Evolutionary conservation across 441 rosid species (phyloP).

Genomic region (Populus tomentosa): DNA sequence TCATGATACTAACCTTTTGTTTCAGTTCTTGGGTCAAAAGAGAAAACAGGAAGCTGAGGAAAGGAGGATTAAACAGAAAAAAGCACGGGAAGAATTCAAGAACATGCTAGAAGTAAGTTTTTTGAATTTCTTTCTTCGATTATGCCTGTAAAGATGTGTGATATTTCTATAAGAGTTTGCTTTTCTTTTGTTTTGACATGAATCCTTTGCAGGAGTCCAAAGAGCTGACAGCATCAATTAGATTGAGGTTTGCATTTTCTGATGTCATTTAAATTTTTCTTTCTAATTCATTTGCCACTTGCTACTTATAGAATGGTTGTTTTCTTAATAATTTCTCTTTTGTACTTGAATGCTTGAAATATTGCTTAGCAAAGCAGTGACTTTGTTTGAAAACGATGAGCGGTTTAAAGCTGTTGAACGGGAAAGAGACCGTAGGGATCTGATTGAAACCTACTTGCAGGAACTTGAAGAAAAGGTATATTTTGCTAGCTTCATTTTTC

Average conservation of each 20-base stretch:
- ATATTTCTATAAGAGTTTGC: background rate
- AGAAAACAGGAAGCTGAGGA: constrained; percentile 93
- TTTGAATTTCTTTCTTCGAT: constrained; percentile 1
- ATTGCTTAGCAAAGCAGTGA: constrained; percentile 66
- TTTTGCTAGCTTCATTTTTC: background rate
- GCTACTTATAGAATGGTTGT: constrained; percentile 24
- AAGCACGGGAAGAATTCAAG: constrained; percentile 84
- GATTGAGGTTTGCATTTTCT: constrained; percentile 73
- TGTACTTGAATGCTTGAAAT: background rate
- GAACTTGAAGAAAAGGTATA: constrained; percentile 91
- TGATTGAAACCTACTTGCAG: constrained; percentile 69
- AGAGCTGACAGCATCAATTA: constrained; percentile 68
- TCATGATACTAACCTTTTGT: background rate
- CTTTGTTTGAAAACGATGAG: constrained; percentile 86
- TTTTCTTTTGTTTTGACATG: constrained; percentile 5
- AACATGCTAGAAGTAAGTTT: constrained; percentile 91
- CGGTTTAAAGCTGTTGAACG: constrained; percentile 95
- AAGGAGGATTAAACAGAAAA: constrained; percentile 85
- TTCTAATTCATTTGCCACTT: background rate
- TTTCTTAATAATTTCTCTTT: constrained; percentile 17
- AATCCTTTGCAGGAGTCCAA: constrained; percentile 57
- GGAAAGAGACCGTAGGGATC: constrained; percentile 80
- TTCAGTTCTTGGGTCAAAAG: constrained; percentile 89
- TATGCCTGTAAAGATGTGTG: background rate
- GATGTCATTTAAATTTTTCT: constrained; percentile 4